Evolutionary conservation across 2,329 filamentous ascomycete genomes (phyloP), one percentile per base, ranked within the genome.

Genomic region (Chaetoscypha palmicola): DNA sequence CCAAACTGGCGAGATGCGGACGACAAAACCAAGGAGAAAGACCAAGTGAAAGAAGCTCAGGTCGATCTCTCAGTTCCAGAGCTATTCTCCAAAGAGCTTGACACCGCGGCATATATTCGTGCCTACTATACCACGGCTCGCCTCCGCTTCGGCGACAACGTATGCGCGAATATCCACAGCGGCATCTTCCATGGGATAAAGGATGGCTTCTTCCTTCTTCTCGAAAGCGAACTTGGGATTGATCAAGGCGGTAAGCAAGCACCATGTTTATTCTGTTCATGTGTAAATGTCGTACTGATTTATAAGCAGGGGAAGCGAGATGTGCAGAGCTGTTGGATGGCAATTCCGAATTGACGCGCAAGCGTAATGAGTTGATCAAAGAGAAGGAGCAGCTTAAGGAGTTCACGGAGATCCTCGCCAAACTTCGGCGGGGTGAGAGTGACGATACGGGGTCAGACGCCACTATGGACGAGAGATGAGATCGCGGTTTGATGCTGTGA

Each of bases 81-180:
- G 53, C 67, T 69, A 0, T 87, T 77, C 52, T 58, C 68, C 1
- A 62, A 65, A 0, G 83, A 87, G 56, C 62, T 89, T 1, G 67
- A 72, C 7, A 75, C 83, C 0, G 74, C 83, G 0, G 71, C 79
- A 0, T 77, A 78, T 3, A 71, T 86, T 34, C 68, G 81, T 0
- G 81, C 75, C 0, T 89, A 88, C 60, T 89, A 89, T 57, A 70
- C 76, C 36, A 73, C 82, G 3, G 82, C 84, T 0, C 74, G 77
- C 0, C 65, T 71, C 24, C 73, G 83, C 1, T 83, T 87, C 53
- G 69, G 78, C 1, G 83, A 89, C 31, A 48, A 38, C 17, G 42
- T 58, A 1, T 63, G 57, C 14, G n/a, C n/a, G n/a, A n/a, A n/a
- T n/a, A n/a, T n/a, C n/a, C n/a, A n/a, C n/a, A n/a, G n/a, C n/a